A percentile compares a stretch with the other conserved stretches of the same genome.
phyloP scores from a whole-genome alignment of 805 yeast species.

The Candida dajiaensis region DNA sequence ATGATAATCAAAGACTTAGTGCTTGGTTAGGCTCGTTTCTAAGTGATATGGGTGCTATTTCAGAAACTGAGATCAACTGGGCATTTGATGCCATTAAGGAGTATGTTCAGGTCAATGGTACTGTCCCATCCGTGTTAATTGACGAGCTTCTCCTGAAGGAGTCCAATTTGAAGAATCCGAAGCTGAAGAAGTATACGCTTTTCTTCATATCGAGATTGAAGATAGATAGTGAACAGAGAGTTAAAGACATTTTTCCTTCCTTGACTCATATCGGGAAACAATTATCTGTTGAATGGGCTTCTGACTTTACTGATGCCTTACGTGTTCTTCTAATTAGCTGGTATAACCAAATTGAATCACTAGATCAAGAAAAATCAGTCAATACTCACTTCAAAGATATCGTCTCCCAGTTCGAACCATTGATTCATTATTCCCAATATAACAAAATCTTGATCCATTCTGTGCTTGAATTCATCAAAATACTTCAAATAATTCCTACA shows the following conservation, averaged over 20 bases:
- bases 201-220: slow-evolving; percentile 7
- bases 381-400: neutral
- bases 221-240: neutral
- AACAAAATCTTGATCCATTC: slow-evolving; percentile 8
- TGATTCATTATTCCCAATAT: slow-evolving; percentile 1
- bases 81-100: slow-evolving; percentile 6
- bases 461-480: slow-evolving; percentile 5
- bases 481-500: slow-evolving; percentile 17
- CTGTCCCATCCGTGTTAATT: slow-evolving; percentile 8
- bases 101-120: slow-evolving; percentile 5
- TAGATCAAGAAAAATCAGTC: neutral
- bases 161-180: neutral
- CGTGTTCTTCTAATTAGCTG: neutral
- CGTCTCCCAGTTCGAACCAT: neutral
- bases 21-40: slow-evolving; percentile 9
- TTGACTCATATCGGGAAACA: slow-evolving; percentile 2
- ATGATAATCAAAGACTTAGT: slow-evolving; percentile 4
- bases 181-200: slow-evolving; percentile 4
- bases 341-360: neutral
- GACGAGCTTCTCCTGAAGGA: slow-evolving; percentile 5
- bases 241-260: slow-evolving; percentile 1
- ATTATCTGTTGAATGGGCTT: slow-evolving; percentile 6
- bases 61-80: neutral
- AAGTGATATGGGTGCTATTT: neutral
- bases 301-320: slow-evolving; percentile 6